phyloP scores from a whole-genome alignment of 2,329 filamentous ascomycete genomes.

The Herpotrichia juniperi region DNA sequence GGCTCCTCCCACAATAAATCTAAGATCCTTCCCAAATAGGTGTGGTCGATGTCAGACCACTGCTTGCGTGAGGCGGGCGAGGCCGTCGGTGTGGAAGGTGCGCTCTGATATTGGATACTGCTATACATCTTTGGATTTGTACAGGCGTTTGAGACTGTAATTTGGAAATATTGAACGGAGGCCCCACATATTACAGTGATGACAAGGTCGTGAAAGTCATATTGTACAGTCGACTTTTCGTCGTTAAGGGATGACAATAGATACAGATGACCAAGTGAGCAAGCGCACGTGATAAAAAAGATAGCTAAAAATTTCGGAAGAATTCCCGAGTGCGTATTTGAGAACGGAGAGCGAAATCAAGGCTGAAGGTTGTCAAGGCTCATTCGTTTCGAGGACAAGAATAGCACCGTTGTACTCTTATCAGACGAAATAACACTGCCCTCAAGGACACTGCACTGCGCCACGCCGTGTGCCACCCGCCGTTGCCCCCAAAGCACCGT shows the following conservation, averaged over 20 bases:
- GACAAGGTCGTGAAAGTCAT: no score
- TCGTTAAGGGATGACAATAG: no score
- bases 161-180: no score
- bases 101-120: no score
- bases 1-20: background rate
- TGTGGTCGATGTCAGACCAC: background rate
- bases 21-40: background rate
- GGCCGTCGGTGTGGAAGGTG: no score
- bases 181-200: no score
- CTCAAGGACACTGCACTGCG: constrained; percentile 2
- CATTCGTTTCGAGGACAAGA: constrained; percentile 4
- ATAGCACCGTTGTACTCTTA: constrained; percentile 1
- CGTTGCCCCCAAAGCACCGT: background rate
- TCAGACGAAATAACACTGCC: background rate
- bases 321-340: background rate
- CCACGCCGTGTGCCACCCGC: constrained; percentile 10
- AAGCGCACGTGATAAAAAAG: no score
- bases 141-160: no score
- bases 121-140: no score
- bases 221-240: no score
- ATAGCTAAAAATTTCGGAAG: background rate
- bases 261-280: no score
- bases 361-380: background rate
- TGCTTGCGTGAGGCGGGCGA: no score
- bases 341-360: background rate